A percentile compares a stretch with the other conserved stretches of the same genome.
These are phyloP conservation scores for Leccinum angustisporum DNA, from an alignment of 1,284 basidiomycete species.

Conservation along the genomic window DNA sequence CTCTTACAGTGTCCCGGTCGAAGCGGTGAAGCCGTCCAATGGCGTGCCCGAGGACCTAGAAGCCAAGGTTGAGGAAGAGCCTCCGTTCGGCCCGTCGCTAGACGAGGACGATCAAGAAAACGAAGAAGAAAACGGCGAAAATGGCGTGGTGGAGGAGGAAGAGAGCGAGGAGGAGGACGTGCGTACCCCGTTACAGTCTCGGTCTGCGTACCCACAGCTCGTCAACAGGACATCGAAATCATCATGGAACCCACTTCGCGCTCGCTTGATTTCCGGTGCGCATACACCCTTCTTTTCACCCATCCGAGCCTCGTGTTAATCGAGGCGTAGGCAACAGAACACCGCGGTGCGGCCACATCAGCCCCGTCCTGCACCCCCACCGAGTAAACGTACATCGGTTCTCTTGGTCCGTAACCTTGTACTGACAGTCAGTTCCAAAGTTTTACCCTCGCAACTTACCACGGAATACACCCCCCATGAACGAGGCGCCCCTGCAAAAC, in stretches of 20 bases:
- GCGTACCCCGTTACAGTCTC: slow-evolving; percentile 17
- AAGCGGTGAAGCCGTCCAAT: slow-evolving; percentile 44
- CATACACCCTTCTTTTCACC: slow-evolving; percentile 9
- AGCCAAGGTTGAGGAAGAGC: slow-evolving; percentile 41
- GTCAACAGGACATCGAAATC: slow-evolving; percentile 68
- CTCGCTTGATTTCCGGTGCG: slow-evolving; percentile 72
- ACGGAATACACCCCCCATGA: slow-evolving; percentile 91
- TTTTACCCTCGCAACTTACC: slow-evolving; percentile 62
- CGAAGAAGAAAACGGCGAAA: slow-evolving; percentile 30
- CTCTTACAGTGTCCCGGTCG: slow-evolving; percentile 45
- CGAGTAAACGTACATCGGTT: slow-evolving; percentile 34
- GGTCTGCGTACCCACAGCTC: slow-evolving; percentile 6
- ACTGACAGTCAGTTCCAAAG: slow-evolving; percentile 26
- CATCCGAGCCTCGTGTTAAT: slow-evolving; percentile 1
- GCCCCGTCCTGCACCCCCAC: slow-evolving; percentile 27
- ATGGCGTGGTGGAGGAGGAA: slow-evolving; percentile 31
- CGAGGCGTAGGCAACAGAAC: slow-evolving; percentile 31
- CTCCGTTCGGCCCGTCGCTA: slow-evolving; percentile 28
- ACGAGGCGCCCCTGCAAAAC: slow-evolving; percentile 46
- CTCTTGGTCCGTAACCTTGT: background rate
- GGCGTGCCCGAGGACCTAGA: slow-evolving; percentile 49
- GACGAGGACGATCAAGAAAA: slow-evolving; percentile 33
- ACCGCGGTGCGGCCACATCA: slow-evolving; percentile 23
- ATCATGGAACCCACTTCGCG: slow-evolving; percentile 72
- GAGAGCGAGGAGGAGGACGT: slow-evolving; percentile 46